These are phyloP conservation scores for Aquilaria agallochum DNA, from an alignment of 441 rosid genomes.

Conservation along the genomic window DNA sequence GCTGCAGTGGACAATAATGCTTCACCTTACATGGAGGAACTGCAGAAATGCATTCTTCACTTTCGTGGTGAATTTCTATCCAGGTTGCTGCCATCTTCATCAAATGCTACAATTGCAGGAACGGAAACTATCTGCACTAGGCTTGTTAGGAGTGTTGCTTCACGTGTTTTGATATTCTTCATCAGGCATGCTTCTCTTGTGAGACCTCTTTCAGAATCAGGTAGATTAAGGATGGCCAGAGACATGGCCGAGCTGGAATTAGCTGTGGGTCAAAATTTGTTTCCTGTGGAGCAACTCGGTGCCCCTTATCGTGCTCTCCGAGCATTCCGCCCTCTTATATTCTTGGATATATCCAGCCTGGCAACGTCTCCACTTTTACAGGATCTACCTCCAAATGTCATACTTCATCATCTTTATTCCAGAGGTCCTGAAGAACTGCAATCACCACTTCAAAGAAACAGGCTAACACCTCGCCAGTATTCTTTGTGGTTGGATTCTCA, in stretches of 20 bases:
- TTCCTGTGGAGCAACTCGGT: slow-evolving; percentile 95
- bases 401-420: slow-evolving; percentile 91
- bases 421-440: slow-evolving; percentile 90
- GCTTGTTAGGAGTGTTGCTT: slow-evolving; percentile 83
- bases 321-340: slow-evolving; percentile 87
- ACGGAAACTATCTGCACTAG: slow-evolving; percentile 87
- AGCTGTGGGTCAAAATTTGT: slow-evolving; percentile 88
- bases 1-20: slow-evolving; percentile 83
- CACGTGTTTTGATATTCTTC: slow-evolving; percentile 83
- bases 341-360: slow-evolving; percentile 86
- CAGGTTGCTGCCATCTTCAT: slow-evolving; percentile 70
- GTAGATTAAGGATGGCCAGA: slow-evolving; percentile 92
- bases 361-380: slow-evolving; percentile 81
- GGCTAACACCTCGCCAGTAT: slow-evolving; percentile 73
- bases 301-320: slow-evolving; percentile 93
- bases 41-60: slow-evolving; percentile 83
- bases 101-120: slow-evolving; percentile 40
- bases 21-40: slow-evolving; percentile 96
- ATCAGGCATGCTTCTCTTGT: slow-evolving; percentile 92
- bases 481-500: slow-evolving; percentile 95
- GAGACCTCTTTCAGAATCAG: slow-evolving; percentile 94
- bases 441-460: slow-evolving; percentile 87
- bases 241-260: slow-evolving; percentile 99
- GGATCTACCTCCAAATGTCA: slow-evolving; percentile 83
- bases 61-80: slow-evolving; percentile 84